A percentile compares a stretch with the other conserved stretches of the same genome.
Evolutionary conservation across 345 rosid genomes (phyloP).

Genomic region (Rubroshorea leprosula): DNA sequence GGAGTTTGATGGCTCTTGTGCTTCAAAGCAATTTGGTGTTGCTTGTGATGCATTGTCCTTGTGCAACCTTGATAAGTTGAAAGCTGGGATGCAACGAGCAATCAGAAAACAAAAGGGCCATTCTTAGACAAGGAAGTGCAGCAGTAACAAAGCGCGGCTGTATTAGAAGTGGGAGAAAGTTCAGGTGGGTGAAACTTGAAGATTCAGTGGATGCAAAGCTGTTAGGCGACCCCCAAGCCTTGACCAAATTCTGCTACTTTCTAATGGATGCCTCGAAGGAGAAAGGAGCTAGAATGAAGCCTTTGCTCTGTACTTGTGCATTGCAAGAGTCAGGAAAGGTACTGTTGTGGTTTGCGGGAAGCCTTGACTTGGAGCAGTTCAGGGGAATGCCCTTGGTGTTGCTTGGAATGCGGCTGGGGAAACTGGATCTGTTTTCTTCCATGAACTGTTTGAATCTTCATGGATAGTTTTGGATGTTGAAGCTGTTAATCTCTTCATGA

Average conservation of each 20-base stretch:
- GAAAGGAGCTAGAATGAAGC: slow-evolving; percentile 91
- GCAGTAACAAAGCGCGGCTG: slow-evolving; percentile 80
- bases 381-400: slow-evolving; percentile 85
- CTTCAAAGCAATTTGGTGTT: slow-evolving; percentile 85
- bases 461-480: slow-evolving; percentile 81
- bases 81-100: slow-evolving; percentile 88
- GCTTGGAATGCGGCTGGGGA: slow-evolving; percentile 87
- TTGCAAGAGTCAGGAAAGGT: slow-evolving; percentile 64
- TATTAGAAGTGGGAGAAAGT: slow-evolving; percentile 85
- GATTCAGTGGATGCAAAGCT: slow-evolving; percentile 69
- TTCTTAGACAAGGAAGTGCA: slow-evolving; percentile 89
- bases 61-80: slow-evolving; percentile 66
- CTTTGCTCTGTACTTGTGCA: slow-evolving; percentile 78
- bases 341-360: slow-evolving; percentile 92
- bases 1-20: slow-evolving; percentile 66
- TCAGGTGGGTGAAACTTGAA: slow-evolving; percentile 93
- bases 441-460: slow-evolving; percentile 94
- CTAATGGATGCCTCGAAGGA: slow-evolving; percentile 96
- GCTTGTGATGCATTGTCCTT: slow-evolving; percentile 91
- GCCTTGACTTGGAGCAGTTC: slow-evolving; percentile 84
- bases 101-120: slow-evolving; percentile 83
- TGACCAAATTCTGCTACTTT: slow-evolving; percentile 92
- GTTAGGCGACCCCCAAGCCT: slow-evolving; percentile 89
- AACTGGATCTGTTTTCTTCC: slow-evolving; percentile 77
- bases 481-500: slow-evolving; percentile 81